Base-by-base conservation (phyloP, 2,329 filamentous ascomycete species). In the Cadophora malorum region DNA sequence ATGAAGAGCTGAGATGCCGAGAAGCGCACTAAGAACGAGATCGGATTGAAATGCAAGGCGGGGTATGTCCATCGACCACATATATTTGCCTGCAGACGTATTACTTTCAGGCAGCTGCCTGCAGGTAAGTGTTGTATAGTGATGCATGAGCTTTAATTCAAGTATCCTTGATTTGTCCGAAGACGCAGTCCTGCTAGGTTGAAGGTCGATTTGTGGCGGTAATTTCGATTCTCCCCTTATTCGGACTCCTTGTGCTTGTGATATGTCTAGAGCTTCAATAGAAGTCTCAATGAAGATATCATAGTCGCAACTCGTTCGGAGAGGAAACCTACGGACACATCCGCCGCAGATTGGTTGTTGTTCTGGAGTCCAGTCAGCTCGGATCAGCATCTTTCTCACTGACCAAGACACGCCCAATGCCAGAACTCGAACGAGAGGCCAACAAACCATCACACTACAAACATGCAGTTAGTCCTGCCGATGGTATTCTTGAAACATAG, bases 1-100 rank as follows among this genome's bases (percentile, higher is more conserved):
- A 47, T 47, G 41, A 16, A 47, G 41, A 19, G 41, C 41, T 19
- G 41, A 47, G 41, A 47, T 74, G 19, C 63, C 67, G 5, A 72
- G 49, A 6, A 73, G n/a, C 14, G 68, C 70, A 62, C 33, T 69
- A 14, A 73, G 61, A 1, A 72, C 70, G 3, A 70, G 53, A 19
- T 70, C 70, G 12, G 65, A 70, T 12, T 64, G 21, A 41, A 73
- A 73, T 19, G 66, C 66, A 1, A 73, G 45, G 33, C 61, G 68
- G 12, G 70, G 71, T n/a, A 73, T 69, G 28, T 69, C 65, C n/a
- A 67, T 53, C 8, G 59, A 55, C 71, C 70, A 73, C 4, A 67
- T 52, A n/a, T 50, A 10, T 8, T 49, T 62, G 31, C 53, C 61
- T 28, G 47, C 21, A 9, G 47, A n/a, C 31, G 45, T 23, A 6